Percentiles rank a stretch among this genome's conserved stretches.
phyloP scores from a whole-genome alignment of 768 basidiomycete genomes.

The Amanita fuliginea region DNA sequence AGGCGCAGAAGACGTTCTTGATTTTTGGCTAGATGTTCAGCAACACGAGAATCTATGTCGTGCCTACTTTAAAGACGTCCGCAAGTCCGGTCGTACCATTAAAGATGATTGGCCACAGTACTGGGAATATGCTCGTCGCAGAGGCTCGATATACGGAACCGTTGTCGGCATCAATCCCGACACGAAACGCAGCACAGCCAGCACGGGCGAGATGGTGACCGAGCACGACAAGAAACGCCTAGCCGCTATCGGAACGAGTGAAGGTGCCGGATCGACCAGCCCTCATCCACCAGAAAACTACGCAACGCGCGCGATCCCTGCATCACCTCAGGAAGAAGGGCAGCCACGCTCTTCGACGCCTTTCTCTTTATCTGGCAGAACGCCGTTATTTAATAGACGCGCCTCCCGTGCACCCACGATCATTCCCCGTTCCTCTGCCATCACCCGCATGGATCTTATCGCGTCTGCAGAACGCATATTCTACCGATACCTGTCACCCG shows the following conservation, averaged over 20 bases:
- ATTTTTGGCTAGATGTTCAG: conserved; percentile 99
- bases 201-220: conserved; percentile 59
- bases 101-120: conserved; percentile 99
- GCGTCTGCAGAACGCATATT: conserved; percentile 94
- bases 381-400: conserved; percentile 68
- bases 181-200: conserved; percentile 72
- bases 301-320: conserved; percentile 39
- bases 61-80: conserved; percentile 98
- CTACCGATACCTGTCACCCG: conserved; percentile 84
- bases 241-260: conserved; percentile 26
- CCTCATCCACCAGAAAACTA: conserved; percentile 41
- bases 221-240: conserved; percentile 66
- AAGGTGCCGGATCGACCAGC: conserved; percentile 44
- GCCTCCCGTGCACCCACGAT: conserved; percentile 87
- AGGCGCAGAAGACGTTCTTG: conserved; percentile 90
- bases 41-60: conserved; percentile 98
- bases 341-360: conserved; percentile 64
- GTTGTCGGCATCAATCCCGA: conserved; percentile 68
- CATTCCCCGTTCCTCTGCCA: conserved; percentile 85
- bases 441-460: conserved; percentile 82
- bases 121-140: conserved; percentile 83
- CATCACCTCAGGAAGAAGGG: conserved; percentile 28
- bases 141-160: conserved; percentile 90
- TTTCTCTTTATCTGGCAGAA: conserved; percentile 66
- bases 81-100: conserved; percentile 86